Conservation (phyloP, 2,329 filamentous ascomycete species). For the Alternaria gaisen region DNA sequence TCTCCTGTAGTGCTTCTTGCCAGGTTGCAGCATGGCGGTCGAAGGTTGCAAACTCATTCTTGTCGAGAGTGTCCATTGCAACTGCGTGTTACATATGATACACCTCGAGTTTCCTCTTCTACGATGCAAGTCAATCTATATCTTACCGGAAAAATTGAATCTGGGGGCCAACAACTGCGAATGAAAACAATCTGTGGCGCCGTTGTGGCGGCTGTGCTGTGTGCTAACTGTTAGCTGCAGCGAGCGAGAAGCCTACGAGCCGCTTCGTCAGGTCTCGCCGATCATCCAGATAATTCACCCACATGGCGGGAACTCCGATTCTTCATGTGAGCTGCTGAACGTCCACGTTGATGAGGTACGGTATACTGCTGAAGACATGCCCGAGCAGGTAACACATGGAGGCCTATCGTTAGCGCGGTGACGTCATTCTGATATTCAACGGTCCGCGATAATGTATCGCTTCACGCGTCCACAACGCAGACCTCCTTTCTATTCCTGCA, state of each 20-base stretch:
- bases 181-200: background rate
- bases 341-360: background rate
- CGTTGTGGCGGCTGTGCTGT: background rate
- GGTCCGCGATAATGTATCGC: background rate
- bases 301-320: background rate
- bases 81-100: background rate
- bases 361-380: background rate
- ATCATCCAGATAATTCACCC: background rate
- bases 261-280: background rate
- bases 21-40: background rate
- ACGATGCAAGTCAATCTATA: background rate
- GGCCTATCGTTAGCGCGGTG: constrained; percentile 11
- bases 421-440: constrained; percentile 18
- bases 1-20: constrained; percentile 1
- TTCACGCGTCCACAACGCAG: constrained; percentile 8
- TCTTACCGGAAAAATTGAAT: background rate
- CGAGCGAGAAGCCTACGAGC: constrained; percentile 1
- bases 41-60: background rate
- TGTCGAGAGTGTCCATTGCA: background rate
- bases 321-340: background rate
- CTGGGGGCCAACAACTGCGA: background rate
- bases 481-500: constrained; percentile 5
- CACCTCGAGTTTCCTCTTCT: background rate
- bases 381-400: background rate
- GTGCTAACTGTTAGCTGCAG: constrained; percentile 17